phyloP scores from a whole-genome alignment of 306 rosid species.

The Cucurbita argyrosperma region DNA sequence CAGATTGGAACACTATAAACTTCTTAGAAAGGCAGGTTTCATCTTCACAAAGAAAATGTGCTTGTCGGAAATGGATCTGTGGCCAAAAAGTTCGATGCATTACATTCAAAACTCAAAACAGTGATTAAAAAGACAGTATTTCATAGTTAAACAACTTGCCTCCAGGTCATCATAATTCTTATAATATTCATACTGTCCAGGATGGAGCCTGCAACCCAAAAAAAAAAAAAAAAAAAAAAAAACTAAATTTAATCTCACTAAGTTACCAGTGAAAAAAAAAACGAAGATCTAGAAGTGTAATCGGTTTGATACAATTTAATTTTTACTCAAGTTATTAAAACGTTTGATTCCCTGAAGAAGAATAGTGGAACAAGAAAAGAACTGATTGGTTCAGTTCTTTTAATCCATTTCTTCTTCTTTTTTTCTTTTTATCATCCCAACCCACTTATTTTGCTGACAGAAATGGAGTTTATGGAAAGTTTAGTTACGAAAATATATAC shows the following conservation, averaged over 20 bases:
- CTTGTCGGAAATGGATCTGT: conserved; percentile 86
- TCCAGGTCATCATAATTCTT: conserved; percentile 89
- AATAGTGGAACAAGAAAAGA: background rate
- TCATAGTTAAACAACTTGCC: conserved; percentile 34
- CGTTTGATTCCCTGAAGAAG: background rate
- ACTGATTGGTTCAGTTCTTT: background rate
- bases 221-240: background rate
- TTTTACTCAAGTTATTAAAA: background rate
- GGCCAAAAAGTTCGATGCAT: background rate
- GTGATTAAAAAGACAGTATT: background rate
- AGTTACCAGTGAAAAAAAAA: background rate
- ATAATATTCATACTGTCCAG: conserved; percentile 73
- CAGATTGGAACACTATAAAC: conserved; percentile 76
- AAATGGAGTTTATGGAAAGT: background rate
- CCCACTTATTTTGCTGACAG: background rate
- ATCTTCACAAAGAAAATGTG: conserved; percentile 91
- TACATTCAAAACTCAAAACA: background rate
- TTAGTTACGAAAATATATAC: background rate
- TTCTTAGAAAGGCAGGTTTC: conserved; percentile 81
- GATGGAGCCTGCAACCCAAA: conserved; percentile 56
- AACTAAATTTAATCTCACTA: background rate
- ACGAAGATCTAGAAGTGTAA: background rate
- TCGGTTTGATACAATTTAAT: background rate
- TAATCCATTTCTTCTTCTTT: background rate
- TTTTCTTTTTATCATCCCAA: background rate